Percentiles rank a stretch among this genome's conserved stretches.
These are phyloP conservation scores for Aphanomyces astaci DNA, from an alignment of 352 stramenopile species.

Conservation along the genomic window DNA sequence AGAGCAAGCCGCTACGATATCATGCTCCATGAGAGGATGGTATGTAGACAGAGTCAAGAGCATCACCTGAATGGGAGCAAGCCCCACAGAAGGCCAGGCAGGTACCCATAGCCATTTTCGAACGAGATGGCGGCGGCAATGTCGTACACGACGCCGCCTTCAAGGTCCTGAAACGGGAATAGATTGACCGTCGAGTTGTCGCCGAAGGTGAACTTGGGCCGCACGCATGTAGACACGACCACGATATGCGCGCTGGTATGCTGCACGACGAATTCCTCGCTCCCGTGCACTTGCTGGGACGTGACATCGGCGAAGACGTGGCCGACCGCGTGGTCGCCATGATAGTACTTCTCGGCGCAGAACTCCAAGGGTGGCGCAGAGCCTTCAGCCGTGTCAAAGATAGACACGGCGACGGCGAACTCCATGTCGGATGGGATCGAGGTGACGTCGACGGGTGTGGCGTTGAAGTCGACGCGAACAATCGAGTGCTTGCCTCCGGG, in stretches of 20 bases:
- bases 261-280: constrained; percentile 42
- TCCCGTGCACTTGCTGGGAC: constrained; percentile 36
- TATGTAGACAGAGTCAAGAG: constrained; percentile 15
- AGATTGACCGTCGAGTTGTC: constrained; percentile 34
- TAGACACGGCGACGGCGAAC: constrained; percentile 56
- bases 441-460: constrained; percentile 28
- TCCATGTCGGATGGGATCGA: constrained; percentile 45
- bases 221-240: constrained; percentile 68
- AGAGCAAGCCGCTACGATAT: constrained; percentile 45
- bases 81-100: constrained; percentile 69
- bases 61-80: constrained; percentile 79
- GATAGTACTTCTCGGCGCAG: constrained; percentile 60
- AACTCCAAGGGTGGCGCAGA: constrained; percentile 44
- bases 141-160: constrained; percentile 31
- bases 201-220: constrained; percentile 68
- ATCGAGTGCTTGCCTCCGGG: constrained; percentile 46
- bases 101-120: constrained; percentile 72
- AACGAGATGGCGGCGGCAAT: constrained; percentile 62
- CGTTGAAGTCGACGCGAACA: constrained; percentile 39
- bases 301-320: constrained; percentile 44
- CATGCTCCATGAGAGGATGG: constrained; percentile 15
- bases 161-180: constrained; percentile 3
- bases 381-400: constrained; percentile 44
- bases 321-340: constrained; percentile 42
- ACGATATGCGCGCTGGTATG: constrained; percentile 53